Evolutionary conservation across 495 filamentous ascomycete species (phyloP), one percentile per base, ranked within the genome.

Genomic region (Alectoria sarmentosa): DNA sequence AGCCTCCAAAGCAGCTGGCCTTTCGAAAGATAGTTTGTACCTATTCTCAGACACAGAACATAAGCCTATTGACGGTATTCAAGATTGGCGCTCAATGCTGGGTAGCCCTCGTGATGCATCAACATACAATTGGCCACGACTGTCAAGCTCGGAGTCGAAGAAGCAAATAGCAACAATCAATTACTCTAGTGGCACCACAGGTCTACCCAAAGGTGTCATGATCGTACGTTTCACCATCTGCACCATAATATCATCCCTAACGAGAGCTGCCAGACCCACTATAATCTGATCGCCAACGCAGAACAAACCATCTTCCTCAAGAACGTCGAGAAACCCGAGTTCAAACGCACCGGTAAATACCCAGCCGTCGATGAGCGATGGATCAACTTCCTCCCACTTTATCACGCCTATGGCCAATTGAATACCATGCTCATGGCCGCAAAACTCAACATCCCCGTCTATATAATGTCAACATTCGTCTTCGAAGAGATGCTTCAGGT

Each of bases 181-280:
- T 70, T 98, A 96, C 76, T 89, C 84, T 36, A 90, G 86, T 37
- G 93, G 93, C 19, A 97, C 93, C 0, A 96, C 92, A 0, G 93
- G 93, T 26, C 74, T 90, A 52, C 92, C 94, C 2, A 97, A 98
- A 75, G 93, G 93, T 30, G 93, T 96, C 28, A 89, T 89, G 84
- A 77, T 97, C 8, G 52, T 34, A 34, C 0, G 52, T 55, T 15
- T 34, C 30, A 3, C 30, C 1, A 21, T 3, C 11, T 15, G 8
- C 10, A 23, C 14, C 30, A 3, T 34, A 17, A 0, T 21, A 7
- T 6, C n/a, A 5, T 8, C 2, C 34, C 52, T 55, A n/a, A 55
- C n/a, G 7, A 55, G 30, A n/a, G 28, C 34, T 17, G 21, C 30
- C 28, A 55, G 52, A 88, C 83, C 38, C 93, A 98, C 70, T 69